Evolutionary conservation across 176 grass and related monocot species (phyloP).

Genomic region (Otatea glauca): DNA sequence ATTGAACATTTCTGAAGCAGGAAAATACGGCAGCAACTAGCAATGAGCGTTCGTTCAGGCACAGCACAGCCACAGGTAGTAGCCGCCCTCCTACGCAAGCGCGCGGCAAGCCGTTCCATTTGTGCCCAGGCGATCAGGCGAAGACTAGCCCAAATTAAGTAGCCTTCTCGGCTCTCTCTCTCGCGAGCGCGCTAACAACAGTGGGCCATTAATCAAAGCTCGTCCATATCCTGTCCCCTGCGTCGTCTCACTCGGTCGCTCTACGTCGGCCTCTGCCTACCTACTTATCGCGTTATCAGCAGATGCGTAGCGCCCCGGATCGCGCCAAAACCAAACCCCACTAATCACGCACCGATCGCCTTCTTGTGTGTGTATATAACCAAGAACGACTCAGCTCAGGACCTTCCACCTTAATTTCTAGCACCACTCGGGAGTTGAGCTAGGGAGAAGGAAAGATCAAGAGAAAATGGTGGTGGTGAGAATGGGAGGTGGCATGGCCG

Average conservation of each 20-base stretch:
- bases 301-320: neutral
- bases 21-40: neutral
- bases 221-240: neutral
- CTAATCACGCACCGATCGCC: neutral
- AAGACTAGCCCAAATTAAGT: neutral
- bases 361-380: slow-evolving; percentile 35
- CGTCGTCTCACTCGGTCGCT: neutral
- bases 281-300: neutral
- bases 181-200: neutral
- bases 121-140: neutral
- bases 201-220: neutral
- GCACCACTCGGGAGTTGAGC: neutral
- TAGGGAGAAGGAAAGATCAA: neutral
- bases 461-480: neutral
- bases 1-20: neutral
- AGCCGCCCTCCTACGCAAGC: neutral
- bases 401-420: neutral
- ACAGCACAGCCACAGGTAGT: neutral
- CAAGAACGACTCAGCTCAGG: neutral
- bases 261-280: neutral
- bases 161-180: neutral
- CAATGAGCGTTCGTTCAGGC: neutral
- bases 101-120: neutral
- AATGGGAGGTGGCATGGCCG: neutral
- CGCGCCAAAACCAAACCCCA: slow-evolving; percentile 30